Conservation (phyloP, 192 early-diverging fungal genomes). For the Chytriomyces sp. region DNA sequence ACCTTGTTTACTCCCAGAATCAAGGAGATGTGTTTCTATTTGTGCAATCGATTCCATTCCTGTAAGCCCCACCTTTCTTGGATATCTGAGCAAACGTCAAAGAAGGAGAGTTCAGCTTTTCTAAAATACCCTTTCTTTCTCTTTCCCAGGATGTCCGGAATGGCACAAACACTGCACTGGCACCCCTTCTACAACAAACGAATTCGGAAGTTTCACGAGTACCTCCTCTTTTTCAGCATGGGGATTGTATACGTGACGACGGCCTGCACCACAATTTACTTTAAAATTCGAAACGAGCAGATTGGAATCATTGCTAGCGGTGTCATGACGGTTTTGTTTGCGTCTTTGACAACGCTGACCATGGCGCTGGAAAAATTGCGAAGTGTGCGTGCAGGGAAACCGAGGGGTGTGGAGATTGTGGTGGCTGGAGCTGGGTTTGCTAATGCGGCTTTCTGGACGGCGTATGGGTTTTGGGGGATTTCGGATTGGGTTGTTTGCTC, state of each 20-base stretch:
- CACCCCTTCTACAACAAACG: slow-evolving; percentile 38
- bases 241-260: slow-evolving; percentile 18
- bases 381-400: not conserved
- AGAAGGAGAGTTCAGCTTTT: not conserved
- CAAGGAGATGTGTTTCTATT: slow-evolving; percentile 34
- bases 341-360: not conserved
- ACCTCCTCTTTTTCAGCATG: slow-evolving; percentile 22
- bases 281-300: not conserved
- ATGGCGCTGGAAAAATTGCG: slow-evolving; percentile 17
- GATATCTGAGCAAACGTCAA: not conserved
- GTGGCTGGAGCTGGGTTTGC: not conserved
- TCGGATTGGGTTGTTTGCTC: slow-evolving; percentile 26
- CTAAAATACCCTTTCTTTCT: not conserved
- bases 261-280: slow-evolving; percentile 32
- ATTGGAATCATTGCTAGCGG: slow-evolving; percentile 11
- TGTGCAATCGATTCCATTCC: slow-evolving; percentile 26
- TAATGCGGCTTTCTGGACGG: slow-evolving; percentile 10
- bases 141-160: slow-evolving; percentile 2
- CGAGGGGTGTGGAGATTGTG: slow-evolving; percentile 9
- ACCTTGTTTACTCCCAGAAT: slow-evolving; percentile 17
- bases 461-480: slow-evolving; percentile 27
- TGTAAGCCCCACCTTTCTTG: not conserved
- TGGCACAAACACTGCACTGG: slow-evolving; percentile 35
- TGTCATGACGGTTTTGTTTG: not conserved
- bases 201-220: slow-evolving; percentile 29